Evolutionary conservation across 75 land plant genomes (phyloP).

Genomic region (Gnetum montanum): DNA sequence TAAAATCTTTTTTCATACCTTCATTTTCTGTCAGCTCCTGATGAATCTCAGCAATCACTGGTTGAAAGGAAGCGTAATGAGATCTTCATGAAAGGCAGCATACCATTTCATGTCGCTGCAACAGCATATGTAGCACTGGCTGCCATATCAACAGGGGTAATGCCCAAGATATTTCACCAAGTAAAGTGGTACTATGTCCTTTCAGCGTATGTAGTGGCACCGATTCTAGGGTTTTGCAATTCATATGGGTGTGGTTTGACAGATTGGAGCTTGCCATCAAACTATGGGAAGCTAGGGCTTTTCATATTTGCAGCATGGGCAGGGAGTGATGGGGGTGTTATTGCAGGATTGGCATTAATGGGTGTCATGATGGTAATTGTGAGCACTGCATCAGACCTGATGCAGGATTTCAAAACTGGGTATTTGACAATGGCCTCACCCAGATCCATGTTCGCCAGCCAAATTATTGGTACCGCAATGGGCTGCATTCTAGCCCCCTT

Average conservation of each 20-base stretch:
- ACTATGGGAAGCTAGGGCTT: conserved; percentile 53
- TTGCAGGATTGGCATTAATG: conserved; percentile 45
- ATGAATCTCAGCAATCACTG: background rate
- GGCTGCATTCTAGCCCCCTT: conserved; percentile 42
- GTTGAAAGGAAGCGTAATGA: conserved; percentile 12
- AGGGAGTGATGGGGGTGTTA: conserved; percentile 34
- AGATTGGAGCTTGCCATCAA: conserved; percentile 58
- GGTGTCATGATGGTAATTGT: conserved; percentile 69
- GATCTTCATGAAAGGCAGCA: conserved; percentile 30
- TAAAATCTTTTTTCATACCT: no score
- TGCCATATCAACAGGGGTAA: conserved; percentile 17
- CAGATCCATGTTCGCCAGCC: conserved; percentile 57
- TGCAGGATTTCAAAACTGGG: conserved; percentile 62
- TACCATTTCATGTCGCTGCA: conserved; percentile 25
- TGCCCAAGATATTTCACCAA: conserved; percentile 31
- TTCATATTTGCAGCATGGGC: conserved; percentile 58
- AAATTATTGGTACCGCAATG: conserved; percentile 39
- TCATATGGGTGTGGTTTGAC: conserved; percentile 57
- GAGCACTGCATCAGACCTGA: conserved; percentile 48
- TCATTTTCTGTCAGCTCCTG: background rate
- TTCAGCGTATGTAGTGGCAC: conserved; percentile 37
- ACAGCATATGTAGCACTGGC: conserved; percentile 22
- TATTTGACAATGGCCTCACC: conserved; percentile 50
- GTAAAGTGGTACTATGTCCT: conserved; percentile 35
- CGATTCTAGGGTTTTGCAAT: conserved; percentile 52